Conservation (phyloP, 495 filamentous ascomycete genomes). For the Mycothermus thermophilus region DNA sequence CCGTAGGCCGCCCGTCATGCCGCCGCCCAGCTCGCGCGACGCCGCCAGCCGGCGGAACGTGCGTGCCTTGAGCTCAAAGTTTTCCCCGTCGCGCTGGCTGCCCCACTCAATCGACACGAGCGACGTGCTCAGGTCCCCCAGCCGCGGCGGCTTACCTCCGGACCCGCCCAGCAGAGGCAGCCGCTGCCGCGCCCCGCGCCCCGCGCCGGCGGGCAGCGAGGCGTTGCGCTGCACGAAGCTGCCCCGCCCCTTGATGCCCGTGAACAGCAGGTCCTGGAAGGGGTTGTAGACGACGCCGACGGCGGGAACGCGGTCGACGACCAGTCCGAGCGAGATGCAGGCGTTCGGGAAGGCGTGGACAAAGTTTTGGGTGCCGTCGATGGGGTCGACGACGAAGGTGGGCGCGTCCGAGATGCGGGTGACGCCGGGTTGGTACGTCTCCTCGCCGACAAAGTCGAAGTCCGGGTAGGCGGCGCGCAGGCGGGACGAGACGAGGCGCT, state of each 20-base stretch:
- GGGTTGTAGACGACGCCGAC: constrained; percentile 84
- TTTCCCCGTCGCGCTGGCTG: constrained; percentile 53
- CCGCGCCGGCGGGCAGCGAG: constrained; percentile 15
- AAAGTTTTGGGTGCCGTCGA: constrained; percentile 85
- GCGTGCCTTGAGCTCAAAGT: constrained; percentile 57
- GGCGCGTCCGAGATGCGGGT: constrained; percentile 48
- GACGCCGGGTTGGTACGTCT: constrained; percentile 61
- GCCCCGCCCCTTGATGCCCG: constrained; percentile 54
- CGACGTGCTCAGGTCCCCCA: constrained; percentile 44
- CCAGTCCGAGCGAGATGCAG: constrained; percentile 71
- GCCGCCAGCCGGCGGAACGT: constrained; percentile 57
- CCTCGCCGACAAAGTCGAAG: constrained; percentile 69
- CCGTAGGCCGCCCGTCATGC: constrained; percentile 72
- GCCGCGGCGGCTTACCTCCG: constrained; percentile 36
- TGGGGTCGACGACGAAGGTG: constrained; percentile 81
- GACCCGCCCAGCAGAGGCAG: constrained; percentile 47
- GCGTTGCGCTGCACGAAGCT: constrained; percentile 41
- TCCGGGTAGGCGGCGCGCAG: constrained; percentile 50
- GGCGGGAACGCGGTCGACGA: constrained; percentile 43
- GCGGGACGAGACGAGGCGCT: constrained; percentile 54
- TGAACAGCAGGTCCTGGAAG: constrained; percentile 53
- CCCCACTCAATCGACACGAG: constrained; percentile 74
- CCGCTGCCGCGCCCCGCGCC: constrained; percentile 10
- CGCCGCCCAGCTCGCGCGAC: constrained; percentile 49
- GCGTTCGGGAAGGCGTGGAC: constrained; percentile 69